Percentiles rank a stretch among this genome's conserved stretches.
Conservation (phyloP, 2,329 filamentous ascomycete genomes). For the Fusarium citri region DNA sequence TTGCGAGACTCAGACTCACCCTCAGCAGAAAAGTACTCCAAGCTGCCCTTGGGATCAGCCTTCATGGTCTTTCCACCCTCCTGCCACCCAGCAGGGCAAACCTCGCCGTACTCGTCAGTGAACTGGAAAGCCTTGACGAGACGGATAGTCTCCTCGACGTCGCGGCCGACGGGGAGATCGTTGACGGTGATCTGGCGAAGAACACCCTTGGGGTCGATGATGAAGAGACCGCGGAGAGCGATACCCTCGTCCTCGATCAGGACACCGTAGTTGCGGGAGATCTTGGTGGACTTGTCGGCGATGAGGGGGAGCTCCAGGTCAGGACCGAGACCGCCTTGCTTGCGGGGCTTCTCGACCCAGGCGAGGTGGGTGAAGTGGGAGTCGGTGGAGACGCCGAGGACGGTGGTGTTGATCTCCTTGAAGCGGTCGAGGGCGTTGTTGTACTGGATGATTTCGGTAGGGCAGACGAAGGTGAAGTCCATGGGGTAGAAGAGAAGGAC, state of each 20-base stretch:
- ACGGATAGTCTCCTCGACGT: slow-evolving; percentile 72
- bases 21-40: slow-evolving; percentile 59
- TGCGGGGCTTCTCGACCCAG: slow-evolving; percentile 68
- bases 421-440: slow-evolving; percentile 71
- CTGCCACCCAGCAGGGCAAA: slow-evolving; percentile 68
- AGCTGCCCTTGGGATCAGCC: slow-evolving; percentile 62
- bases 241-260: slow-evolving; percentile 73
- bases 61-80: slow-evolving; percentile 62
- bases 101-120: slow-evolving; percentile 84
- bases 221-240: slow-evolving; percentile 72
- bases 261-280: slow-evolving; percentile 72
- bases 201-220: slow-evolving; percentile 72
- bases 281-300: slow-evolving; percentile 70
- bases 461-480: slow-evolving; percentile 76
- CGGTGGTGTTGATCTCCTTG: slow-evolving; percentile 66
- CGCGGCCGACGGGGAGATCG: slow-evolving; percentile 72
- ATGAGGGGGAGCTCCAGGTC: slow-evolving; percentile 71
- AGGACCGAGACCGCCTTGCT: slow-evolving; percentile 70
- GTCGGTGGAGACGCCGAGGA: slow-evolving; percentile 72
- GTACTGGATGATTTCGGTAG: slow-evolving; percentile 74
- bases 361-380: slow-evolving; percentile 68
- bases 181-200: slow-evolving; percentile 74
- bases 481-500: slow-evolving; percentile 75
- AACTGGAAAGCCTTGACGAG: slow-evolving; percentile 83
- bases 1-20: slow-evolving; percentile 43